Percentiles rank a stretch among this genome's conserved stretches.
These are phyloP conservation scores for Lineolata rhizophorae DNA, from an alignment of 495 filamentous ascomycete genomes.

Conservation along the genomic window DNA sequence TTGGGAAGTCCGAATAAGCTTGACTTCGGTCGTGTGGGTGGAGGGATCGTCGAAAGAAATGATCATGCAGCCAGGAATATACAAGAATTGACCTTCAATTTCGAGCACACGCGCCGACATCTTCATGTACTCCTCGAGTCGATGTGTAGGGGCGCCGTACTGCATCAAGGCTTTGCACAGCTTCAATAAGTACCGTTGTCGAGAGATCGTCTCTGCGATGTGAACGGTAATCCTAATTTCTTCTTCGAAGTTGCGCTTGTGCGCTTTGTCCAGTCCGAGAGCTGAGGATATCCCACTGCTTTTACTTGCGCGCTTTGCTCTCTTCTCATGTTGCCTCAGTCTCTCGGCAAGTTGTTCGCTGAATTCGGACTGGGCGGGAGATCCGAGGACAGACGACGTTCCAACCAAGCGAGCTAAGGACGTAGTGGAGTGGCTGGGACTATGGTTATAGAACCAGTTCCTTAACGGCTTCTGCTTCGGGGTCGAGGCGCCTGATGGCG, in stretches of 20 bases:
- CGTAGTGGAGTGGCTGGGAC: conserved; percentile 24
- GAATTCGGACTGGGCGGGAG: conserved; percentile 15
- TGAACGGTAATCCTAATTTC: conserved; percentile 71
- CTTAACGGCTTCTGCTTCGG: conserved; percentile 31
- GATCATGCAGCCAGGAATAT: conserved; percentile 89
- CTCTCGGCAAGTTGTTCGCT: conserved; percentile 18
- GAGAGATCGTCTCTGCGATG: conserved; percentile 61
- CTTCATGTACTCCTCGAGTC: conserved; percentile 54
- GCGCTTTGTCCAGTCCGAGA: conserved; percentile 18
- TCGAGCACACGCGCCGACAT: conserved; percentile 78
- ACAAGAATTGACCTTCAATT: conserved; percentile 80
- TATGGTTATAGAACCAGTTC: conserved; percentile 39
- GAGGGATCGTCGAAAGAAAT: conserved; percentile 78
- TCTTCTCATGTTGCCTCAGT: conserved; percentile 13
- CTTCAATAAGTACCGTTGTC: conserved; percentile 66
- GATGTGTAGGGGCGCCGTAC: conserved; percentile 25
- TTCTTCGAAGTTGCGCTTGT: conserved; percentile 24
- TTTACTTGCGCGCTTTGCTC: conserved; percentile 6
- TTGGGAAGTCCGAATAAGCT: conserved; percentile 54
- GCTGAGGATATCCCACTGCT: conserved; percentile 21
- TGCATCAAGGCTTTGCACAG: conserved; percentile 72
- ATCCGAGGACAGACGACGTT: conserved; percentile 29
- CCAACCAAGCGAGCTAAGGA: conserved; percentile 34
- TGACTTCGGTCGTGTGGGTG: conserved; percentile 84
- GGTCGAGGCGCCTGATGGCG: conserved; percentile 30